These are phyloP conservation scores for Pestalotiopsis sp. DNA, from an alignment of 2,329 filamentous ascomycete species.

Conservation along the genomic window DNA sequence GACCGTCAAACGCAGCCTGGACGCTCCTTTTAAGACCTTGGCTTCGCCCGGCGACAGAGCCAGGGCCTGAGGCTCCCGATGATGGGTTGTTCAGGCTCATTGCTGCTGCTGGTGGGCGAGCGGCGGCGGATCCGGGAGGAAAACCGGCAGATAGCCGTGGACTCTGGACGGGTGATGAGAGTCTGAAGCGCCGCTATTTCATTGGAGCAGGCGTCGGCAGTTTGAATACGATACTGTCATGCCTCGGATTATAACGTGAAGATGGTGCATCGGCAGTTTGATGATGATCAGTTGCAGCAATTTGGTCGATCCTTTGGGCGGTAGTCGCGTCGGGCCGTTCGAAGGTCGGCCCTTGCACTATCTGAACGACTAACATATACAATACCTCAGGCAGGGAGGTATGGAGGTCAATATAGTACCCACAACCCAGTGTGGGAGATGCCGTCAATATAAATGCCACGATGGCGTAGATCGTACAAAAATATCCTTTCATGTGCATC, in stretches of 20 bases:
- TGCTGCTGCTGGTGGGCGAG: neutral
- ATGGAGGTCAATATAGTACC: too few relatives aligned
- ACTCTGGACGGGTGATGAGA: neutral
- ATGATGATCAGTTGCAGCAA: neutral
- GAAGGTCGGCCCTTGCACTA: too few relatives aligned
- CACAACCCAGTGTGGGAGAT: too few relatives aligned
- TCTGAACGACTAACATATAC: too few relatives aligned
- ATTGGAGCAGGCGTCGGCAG: neutral
- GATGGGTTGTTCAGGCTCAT: constrained; percentile 61
- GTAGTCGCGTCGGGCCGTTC: too few relatives aligned
- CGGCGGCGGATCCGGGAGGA: neutral
- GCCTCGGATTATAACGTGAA: too few relatives aligned
- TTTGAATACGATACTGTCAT: too few relatives aligned
- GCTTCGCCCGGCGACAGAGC: constrained; percentile 45
- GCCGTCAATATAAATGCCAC: too few relatives aligned
- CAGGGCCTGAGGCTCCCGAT: constrained; percentile 51
- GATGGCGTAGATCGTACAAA: too few relatives aligned
- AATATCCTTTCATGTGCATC: too few relatives aligned
- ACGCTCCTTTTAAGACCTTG: constrained; percentile 60
- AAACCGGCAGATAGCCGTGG: neutral
- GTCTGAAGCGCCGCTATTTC: neutral
- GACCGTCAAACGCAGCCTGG: constrained; percentile 65
- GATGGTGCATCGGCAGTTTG: too few relatives aligned
- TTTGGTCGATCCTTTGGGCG: neutral
- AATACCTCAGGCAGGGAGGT: too few relatives aligned